These are phyloP conservation scores for Lentinus brumalis DNA, from an alignment of 768 basidiomycete genomes.

Conservation along the genomic window DNA sequence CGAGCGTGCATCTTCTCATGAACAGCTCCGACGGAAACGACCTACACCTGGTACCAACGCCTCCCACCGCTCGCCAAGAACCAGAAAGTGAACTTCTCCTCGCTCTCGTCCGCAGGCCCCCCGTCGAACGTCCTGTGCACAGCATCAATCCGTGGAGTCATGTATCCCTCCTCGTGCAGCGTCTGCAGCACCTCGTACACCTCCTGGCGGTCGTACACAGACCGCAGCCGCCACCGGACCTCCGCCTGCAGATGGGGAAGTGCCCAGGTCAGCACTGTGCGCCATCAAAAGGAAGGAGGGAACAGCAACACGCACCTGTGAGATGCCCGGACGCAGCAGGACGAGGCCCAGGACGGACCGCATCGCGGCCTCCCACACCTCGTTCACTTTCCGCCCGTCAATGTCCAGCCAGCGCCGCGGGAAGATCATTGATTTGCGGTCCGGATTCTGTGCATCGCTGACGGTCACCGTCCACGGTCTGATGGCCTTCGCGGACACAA, in stretches of 20 bases:
- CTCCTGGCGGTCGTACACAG: constrained; percentile 78
- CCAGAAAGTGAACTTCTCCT: constrained; percentile 57
- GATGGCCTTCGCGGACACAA: constrained; percentile 58
- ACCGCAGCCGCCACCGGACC: constrained; percentile 68
- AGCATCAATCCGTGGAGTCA: constrained; percentile 38
- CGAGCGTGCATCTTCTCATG: neutral
- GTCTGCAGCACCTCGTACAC: constrained; percentile 60
- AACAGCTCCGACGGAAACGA: neutral
- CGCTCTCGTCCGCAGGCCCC: constrained; percentile 48
- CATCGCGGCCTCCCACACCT: constrained; percentile 73
- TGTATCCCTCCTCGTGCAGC: constrained; percentile 53
- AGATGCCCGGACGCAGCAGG: constrained; percentile 71
- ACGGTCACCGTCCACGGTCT: constrained; percentile 58
- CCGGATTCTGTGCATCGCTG: constrained; percentile 34
- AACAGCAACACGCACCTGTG: constrained; percentile 52
- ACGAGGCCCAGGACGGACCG: constrained; percentile 68
- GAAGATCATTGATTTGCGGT: constrained; percentile 46
- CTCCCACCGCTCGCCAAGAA: constrained; percentile 50
- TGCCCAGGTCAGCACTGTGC: constrained; percentile 11
- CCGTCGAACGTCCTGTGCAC: constrained; percentile 21
- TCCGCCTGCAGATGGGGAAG: constrained; percentile 49
- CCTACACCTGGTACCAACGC: constrained; percentile 68
- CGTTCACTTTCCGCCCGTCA: constrained; percentile 56
- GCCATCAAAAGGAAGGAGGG: neutral
- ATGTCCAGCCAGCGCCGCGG: constrained; percentile 83